Conservation (phyloP, 495 filamentous ascomycete genomes). For the Aspergillus biplanus region DNA sequence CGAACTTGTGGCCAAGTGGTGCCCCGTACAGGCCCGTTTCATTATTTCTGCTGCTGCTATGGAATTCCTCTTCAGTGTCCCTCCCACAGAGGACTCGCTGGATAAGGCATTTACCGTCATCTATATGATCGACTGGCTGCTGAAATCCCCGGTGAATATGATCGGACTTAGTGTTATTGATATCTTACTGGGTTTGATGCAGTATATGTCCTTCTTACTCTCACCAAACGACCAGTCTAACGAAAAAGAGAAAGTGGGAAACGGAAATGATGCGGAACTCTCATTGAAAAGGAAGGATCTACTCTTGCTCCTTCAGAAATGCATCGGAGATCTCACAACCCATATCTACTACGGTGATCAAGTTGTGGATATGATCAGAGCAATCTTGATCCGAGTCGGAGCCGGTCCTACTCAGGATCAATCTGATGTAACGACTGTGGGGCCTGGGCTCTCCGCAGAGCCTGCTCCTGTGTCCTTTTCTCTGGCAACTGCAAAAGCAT, state of each 20-base stretch:
- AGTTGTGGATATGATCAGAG: slow-evolving; percentile 85
- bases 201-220: slow-evolving; percentile 76
- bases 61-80: slow-evolving; percentile 68
- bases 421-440: slow-evolving; percentile 17
- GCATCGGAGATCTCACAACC: slow-evolving; percentile 83
- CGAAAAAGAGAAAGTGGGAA: slow-evolving; percentile 22
- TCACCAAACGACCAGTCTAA: slow-evolving; percentile 40
- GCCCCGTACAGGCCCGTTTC: slow-evolving; percentile 89
- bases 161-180: slow-evolving; percentile 95
- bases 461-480: slow-evolving; percentile 60
- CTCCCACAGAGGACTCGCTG: slow-evolving; percentile 66
- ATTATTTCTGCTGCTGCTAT: slow-evolving; percentile 79
- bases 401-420: slow-evolving; percentile 56
- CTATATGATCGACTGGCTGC: slow-evolving; percentile 74
- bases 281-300: slow-evolving; percentile 54
- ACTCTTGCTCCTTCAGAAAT: slow-evolving; percentile 68
- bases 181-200: slow-evolving; percentile 77
- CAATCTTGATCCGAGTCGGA: slow-evolving; percentile 75
- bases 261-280: slow-evolving; percentile 30
- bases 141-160: slow-evolving; percentile 86
- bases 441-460: slow-evolving; percentile 22
- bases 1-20: slow-evolving; percentile 76
- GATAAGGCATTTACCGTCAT: slow-evolving; percentile 71
- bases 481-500: slow-evolving; percentile 71
- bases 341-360: slow-evolving; percentile 96